Evolutionary conservation across 1,139 yeast genomes (phyloP).

Genomic region (Blastobotrys elegans): DNA sequence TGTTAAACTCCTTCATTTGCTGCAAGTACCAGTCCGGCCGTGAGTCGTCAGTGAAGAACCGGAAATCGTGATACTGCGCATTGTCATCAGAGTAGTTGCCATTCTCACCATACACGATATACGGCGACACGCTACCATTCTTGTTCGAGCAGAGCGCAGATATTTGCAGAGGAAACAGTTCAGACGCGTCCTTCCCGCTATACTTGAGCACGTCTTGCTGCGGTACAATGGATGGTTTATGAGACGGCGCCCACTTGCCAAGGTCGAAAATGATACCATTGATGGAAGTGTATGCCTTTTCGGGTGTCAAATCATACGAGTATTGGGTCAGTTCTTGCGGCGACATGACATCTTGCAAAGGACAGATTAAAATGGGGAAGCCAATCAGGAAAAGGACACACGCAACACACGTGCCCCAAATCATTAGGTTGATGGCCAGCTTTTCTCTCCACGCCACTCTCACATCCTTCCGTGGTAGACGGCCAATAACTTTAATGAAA

Average conservation of each 20-base stretch:
- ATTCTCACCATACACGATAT: conserved; percentile 37
- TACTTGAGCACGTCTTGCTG: conserved; percentile 32
- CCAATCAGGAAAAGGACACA: conserved; percentile 38
- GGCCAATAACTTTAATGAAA: conserved; percentile 31
- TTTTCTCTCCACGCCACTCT: conserved; percentile 42
- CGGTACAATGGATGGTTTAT: conserved; percentile 38
- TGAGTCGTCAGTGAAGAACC: conserved; percentile 36
- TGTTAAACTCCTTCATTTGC: conserved; percentile 35
- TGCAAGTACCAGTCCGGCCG: conserved; percentile 42
- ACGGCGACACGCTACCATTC: conserved; percentile 32
- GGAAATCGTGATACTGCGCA: conserved; percentile 39
- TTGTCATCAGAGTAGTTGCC: conserved; percentile 36
- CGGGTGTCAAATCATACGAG: conserved; percentile 29
- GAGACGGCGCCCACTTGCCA: conserved; percentile 36
- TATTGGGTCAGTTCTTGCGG: conserved; percentile 33
- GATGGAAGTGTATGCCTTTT: conserved; percentile 34
- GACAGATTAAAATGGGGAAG: conserved; percentile 39
- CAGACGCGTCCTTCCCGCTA: conserved; percentile 36
- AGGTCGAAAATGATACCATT: conserved; percentile 39
- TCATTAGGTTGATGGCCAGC: conserved; percentile 39
- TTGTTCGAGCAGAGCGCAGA: conserved; percentile 38
- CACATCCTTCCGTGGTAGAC: conserved; percentile 35
- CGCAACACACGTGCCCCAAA: conserved; percentile 37
- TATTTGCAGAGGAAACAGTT: conserved; percentile 38
- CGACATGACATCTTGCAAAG: conserved; percentile 37